phyloP scores from a whole-genome alignment of 164 flowering plant genomes.

The Platanus orientalis region DNA sequence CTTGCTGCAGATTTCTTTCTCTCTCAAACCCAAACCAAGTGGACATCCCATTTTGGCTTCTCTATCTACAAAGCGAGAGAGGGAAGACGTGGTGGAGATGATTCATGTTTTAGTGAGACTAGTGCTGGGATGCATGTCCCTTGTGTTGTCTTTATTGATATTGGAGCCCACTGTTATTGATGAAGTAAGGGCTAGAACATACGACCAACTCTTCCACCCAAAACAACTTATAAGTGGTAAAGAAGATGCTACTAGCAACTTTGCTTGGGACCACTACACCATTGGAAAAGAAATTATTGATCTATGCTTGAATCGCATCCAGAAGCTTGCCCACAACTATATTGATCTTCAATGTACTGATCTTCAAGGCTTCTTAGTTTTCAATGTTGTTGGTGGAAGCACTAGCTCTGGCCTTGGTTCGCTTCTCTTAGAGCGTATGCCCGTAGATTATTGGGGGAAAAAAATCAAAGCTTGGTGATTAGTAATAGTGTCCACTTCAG shows the following conservation, averaged over 20 bases:
- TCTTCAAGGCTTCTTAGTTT: slow-evolving; percentile 55
- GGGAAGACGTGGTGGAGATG: slow-evolving; percentile 62
- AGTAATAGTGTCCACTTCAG: slow-evolving; percentile 52
- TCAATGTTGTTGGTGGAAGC: slow-evolving; percentile 25
- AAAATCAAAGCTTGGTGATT: slow-evolving; percentile 37
- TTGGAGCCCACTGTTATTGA: slow-evolving; percentile 65
- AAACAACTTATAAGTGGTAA: slow-evolving; percentile 27
- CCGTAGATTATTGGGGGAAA: slow-evolving; percentile 32
- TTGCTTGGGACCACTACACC: slow-evolving; percentile 60
- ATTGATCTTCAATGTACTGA: too few species aligned
- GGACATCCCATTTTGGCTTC: too few species aligned
- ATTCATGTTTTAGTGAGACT: slow-evolving; percentile 16
- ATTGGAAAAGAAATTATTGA: slow-evolving; percentile 55
- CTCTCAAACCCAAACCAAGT: too few species aligned
- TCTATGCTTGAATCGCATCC: slow-evolving; percentile 50
- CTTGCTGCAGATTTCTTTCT: too few species aligned
- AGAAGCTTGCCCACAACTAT: slow-evolving; percentile 53
- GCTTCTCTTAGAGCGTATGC: slow-evolving; percentile 44
- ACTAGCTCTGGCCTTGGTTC: slow-evolving; percentile 57
- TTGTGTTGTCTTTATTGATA: slow-evolving; percentile 51
- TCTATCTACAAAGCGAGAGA: too few species aligned
- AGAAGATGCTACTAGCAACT: slow-evolving; percentile 65
- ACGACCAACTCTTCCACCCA: too few species aligned
- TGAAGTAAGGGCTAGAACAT: slow-evolving; percentile 17
- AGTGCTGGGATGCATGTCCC: slow-evolving; percentile 42